Percentiles rank a stretch among this genome's conserved stretches.
phyloP scores from a whole-genome alignment of 768 basidiomycete species.

The Lentinus brumalis region DNA sequence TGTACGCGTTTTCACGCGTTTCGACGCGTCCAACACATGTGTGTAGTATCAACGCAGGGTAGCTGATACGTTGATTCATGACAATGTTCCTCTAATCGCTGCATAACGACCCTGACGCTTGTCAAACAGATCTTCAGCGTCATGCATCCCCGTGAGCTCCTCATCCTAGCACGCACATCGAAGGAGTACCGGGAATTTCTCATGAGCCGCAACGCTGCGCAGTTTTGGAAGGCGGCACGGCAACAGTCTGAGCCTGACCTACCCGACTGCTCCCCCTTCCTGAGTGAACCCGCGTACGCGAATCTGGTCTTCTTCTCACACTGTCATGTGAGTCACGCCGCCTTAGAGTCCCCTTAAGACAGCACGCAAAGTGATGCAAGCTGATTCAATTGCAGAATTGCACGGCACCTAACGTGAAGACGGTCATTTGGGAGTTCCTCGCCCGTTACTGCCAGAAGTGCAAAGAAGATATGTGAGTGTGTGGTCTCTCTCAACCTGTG shows the following conservation, averaged over 20 bases:
- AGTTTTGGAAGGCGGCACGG: conserved; percentile 9
- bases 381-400: background rate
- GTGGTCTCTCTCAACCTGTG: too few relatives aligned
- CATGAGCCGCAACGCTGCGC: conserved; percentile 6
- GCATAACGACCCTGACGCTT: background rate
- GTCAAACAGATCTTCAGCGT: background rate
- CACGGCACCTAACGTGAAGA: background rate
- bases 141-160: too few relatives aligned
- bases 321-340: conserved; percentile 2
- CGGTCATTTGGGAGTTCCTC: background rate
- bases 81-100: too few relatives aligned
- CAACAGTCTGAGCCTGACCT: conserved; percentile 4
- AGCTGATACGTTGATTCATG: too few relatives aligned
- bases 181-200: conserved; percentile 1
- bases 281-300: conserved; percentile 18
- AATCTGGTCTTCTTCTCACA: conserved; percentile 10
- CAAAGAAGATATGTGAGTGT: too few relatives aligned
- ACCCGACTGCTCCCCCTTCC: conserved; percentile 9
- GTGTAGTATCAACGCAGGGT: too few relatives aligned
- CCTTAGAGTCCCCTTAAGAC: too few relatives aligned
- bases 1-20: too few relatives aligned
- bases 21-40: too few relatives aligned
- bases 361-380: too few relatives aligned
- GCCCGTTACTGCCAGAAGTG: background rate
- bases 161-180: too few relatives aligned